phyloP scores from a whole-genome alignment of 2,329 filamentous ascomycete genomes.

The Lasiodiplodia theobromae region DNA sequence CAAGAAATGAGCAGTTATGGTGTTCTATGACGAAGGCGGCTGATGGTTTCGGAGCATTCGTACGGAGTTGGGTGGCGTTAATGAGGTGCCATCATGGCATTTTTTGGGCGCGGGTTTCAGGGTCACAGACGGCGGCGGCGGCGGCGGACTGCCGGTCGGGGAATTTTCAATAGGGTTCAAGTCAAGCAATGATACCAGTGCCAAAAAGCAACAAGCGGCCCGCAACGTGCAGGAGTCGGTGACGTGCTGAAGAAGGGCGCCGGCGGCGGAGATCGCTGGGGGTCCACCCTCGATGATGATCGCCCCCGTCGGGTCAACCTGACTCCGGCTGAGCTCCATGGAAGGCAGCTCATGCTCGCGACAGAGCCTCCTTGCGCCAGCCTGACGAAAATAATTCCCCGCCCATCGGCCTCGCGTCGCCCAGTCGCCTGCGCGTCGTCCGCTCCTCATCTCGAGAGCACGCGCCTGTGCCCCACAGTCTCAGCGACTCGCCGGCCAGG shows the following conservation, averaged over 20 bases:
- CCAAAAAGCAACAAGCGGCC: neutral
- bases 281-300: conserved; percentile 17
- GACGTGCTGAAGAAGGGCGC: neutral
- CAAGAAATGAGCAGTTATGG: conserved; percentile 50
- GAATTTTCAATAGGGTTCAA: neutral
- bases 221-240: conserved; percentile 2
- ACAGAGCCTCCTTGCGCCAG: conserved; percentile 28
- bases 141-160: conserved; percentile 1
- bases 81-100: conserved; percentile 1
- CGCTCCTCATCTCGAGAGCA: conserved; percentile 1
- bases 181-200: conserved; percentile 19
- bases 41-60: neutral
- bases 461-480: conserved; percentile 8
- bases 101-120: conserved; percentile 8
- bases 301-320: conserved; percentile 21
- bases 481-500: conserved; percentile 18
- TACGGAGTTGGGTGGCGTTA: conserved; percentile 25
- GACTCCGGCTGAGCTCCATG: conserved; percentile 23
- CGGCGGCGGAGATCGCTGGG: conserved; percentile 10
- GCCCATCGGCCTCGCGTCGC: conserved; percentile 24
- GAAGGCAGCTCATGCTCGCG: conserved; percentile 24
- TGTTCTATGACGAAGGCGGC: neutral
- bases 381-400: conserved; percentile 27
- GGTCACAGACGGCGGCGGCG: neutral
- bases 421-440: conserved; percentile 10